Evolutionary conservation across 129 eudicot genomes (phyloP).

Genomic region (Solidago caesia): DNA sequence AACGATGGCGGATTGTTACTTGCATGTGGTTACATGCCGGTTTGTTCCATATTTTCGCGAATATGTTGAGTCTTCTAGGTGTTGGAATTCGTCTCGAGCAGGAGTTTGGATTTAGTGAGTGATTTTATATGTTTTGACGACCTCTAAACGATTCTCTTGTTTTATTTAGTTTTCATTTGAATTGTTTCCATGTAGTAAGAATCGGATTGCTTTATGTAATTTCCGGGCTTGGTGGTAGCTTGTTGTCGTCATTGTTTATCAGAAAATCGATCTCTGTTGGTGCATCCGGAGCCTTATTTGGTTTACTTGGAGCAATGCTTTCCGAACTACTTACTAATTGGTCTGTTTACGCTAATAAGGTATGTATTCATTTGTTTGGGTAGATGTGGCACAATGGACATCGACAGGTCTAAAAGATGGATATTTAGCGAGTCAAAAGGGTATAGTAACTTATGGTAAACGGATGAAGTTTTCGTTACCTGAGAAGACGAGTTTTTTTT

Average conservation of each 20-base stretch:
- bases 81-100: constrained; percentile 89
- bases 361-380: constrained; percentile 12
- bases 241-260: constrained; percentile 58
- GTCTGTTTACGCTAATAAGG: constrained; percentile 76
- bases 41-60: constrained; percentile 61
- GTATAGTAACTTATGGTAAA: too few relatives aligned
- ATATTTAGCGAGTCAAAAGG: too few relatives aligned
- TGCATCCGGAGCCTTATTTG: constrained; percentile 93
- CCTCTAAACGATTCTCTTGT: neutral
- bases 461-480: too few relatives aligned
- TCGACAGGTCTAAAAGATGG: too few relatives aligned
- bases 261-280: constrained; percentile 69
- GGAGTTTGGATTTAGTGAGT: constrained; percentile 79
- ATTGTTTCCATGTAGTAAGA: constrained; percentile 42
- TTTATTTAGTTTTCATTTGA: neutral
- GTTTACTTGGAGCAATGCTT: constrained; percentile 86
- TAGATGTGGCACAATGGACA: too few relatives aligned
- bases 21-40: constrained; percentile 96
- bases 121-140: neutral
- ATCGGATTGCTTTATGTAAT: constrained; percentile 60
- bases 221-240: constrained; percentile 79
- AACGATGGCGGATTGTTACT: constrained; percentile 57
- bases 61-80: constrained; percentile 66
- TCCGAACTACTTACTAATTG: constrained; percentile 84
- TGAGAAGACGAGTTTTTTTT: too few relatives aligned